Percentiles rank a stretch among this genome's conserved stretches.
These are phyloP conservation scores for Vitis rupestris DNA, from an alignment of 164 flowering plant species.

Conservation along the genomic window DNA sequence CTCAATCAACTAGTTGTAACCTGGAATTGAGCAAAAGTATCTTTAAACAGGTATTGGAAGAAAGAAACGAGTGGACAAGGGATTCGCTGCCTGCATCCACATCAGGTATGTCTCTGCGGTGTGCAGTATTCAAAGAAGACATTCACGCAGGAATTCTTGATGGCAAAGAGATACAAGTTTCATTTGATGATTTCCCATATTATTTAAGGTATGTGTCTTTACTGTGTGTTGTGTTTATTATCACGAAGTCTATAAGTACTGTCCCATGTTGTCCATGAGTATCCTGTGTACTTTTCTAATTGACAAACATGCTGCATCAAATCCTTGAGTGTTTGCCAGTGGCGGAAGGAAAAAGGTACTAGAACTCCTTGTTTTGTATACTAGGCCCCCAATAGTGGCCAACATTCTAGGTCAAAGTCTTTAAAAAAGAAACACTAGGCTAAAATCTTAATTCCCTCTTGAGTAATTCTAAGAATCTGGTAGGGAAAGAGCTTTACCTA, in stretches of 20 bases:
- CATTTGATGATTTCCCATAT: conserved; percentile 78
- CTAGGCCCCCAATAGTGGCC: no score
- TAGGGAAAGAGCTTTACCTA: no score
- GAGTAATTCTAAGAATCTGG: no score
- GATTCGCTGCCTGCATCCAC: conserved; percentile 61
- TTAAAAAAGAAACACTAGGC: no score
- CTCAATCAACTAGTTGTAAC: conserved; percentile 34
- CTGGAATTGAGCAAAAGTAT: conserved; percentile 43
- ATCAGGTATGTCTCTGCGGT: conserved; percentile 48
- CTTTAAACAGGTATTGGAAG: conserved; percentile 55
- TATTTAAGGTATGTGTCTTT: conserved; percentile 56
- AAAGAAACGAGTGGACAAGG: conserved; percentile 50
- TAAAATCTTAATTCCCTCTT: no score
- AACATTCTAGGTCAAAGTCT: no score
- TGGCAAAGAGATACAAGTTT: conserved; percentile 56
- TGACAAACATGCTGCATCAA: no score
- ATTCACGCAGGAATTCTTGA: conserved; percentile 64
- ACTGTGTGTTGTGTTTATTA: not conserved
- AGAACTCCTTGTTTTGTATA: no score
- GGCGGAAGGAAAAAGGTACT: no score
- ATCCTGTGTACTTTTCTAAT: no score
- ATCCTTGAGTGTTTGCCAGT: no score
- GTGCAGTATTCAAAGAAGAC: conserved; percentile 64
- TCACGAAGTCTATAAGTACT: not conserved
- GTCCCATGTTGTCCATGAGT: no score